Conservation (phyloP, 2,329 filamentous ascomycete species). For the Sporothrix brunneoviolacea region DNA sequence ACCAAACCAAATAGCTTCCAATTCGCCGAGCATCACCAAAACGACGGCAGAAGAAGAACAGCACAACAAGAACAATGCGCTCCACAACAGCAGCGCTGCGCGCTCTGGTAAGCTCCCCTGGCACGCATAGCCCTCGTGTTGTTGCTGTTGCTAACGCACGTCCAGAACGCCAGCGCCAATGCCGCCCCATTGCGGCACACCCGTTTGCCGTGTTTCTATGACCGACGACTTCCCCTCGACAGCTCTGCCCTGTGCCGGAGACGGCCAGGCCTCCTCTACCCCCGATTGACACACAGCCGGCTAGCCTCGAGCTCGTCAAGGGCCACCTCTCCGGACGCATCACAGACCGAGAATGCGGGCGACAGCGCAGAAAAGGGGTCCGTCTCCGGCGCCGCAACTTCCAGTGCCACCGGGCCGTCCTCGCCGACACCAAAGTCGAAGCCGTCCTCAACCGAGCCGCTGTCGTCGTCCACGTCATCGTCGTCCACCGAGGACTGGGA, state of each 20-base stretch:
- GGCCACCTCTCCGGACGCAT: not conserved
- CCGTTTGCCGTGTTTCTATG: not conserved
- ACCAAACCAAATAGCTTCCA: not conserved
- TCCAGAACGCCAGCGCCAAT: conserved; percentile 1
- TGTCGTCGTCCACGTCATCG: conserved; percentile 16
- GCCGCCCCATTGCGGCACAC: not conserved
- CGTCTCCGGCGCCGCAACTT: not conserved
- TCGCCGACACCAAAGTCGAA: conserved; percentile 20
- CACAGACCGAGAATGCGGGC: not conserved
- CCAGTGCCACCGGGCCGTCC: not conserved
- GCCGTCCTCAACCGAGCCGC: conserved; percentile 17
- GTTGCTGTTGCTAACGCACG: not conserved
- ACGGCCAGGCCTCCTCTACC: not conserved
- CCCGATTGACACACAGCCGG: not conserved
- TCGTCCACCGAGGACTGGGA: conserved; percentile 56
- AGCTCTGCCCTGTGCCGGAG: conserved; percentile 2
- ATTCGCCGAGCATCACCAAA: not conserved
- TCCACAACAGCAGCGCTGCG: conserved; percentile 11
- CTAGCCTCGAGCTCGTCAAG: conserved; percentile 4
- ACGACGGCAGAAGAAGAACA: not conserved
- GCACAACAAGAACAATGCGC: conserved; percentile 1
- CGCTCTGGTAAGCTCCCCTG: conserved; percentile 10
- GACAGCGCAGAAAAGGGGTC: not conserved
- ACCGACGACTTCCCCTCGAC: not conserved
- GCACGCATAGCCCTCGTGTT: no score